Percentiles rank a stretch among this genome's conserved stretches.
These are phyloP conservation scores for Ogataea salicorniae DNA, from an alignment of 805 yeast species.

Conservation along the genomic window DNA sequence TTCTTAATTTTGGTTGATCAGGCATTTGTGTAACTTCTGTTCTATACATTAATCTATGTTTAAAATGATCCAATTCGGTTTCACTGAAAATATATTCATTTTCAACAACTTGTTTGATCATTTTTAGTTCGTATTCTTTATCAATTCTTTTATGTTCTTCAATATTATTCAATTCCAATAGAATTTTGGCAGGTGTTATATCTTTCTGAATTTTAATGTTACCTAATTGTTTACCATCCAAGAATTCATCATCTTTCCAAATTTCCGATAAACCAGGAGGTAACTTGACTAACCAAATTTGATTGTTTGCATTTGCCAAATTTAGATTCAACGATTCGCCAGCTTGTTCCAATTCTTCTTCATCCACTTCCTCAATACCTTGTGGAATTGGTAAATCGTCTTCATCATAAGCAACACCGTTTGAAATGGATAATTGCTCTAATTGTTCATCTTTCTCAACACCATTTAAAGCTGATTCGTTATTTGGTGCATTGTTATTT, in stretches of 20 bases:
- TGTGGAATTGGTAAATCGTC: slow-evolving; percentile 30
- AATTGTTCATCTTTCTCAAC: not conserved
- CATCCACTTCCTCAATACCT: slow-evolving; percentile 33
- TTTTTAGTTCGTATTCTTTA: slow-evolving; percentile 72
- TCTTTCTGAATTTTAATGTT: slow-evolving; percentile 66
- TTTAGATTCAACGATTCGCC: slow-evolving; percentile 79
- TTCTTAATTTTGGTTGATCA: slow-evolving; percentile 43
- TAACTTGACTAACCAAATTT: slow-evolving; percentile 87
- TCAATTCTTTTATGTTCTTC: slow-evolving; percentile 59
- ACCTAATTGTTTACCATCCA: slow-evolving; percentile 75
- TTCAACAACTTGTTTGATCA: slow-evolving; percentile 73
- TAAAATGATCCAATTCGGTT: slow-evolving; percentile 63
- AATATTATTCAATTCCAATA: slow-evolving; percentile 49
- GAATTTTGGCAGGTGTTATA: slow-evolving; percentile 37
- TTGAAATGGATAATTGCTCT: not conserved
- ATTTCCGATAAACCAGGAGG: slow-evolving; percentile 81
- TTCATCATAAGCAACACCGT: slow-evolving; percentile 25
- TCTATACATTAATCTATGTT: slow-evolving; percentile 46
- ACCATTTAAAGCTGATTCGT: not conserved
- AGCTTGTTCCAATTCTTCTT: slow-evolving; percentile 32
- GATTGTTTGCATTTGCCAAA: slow-evolving; percentile 53
- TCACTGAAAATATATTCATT: slow-evolving; percentile 88
- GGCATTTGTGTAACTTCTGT: slow-evolving; percentile 51
- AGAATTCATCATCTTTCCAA: slow-evolving; percentile 61
- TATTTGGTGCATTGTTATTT: not conserved